A percentile compares a stretch with the other conserved stretches of the same genome.
phyloP scores from a whole-genome alignment of 768 basidiomycete genomes.

The Lyophyllum atratum region DNA sequence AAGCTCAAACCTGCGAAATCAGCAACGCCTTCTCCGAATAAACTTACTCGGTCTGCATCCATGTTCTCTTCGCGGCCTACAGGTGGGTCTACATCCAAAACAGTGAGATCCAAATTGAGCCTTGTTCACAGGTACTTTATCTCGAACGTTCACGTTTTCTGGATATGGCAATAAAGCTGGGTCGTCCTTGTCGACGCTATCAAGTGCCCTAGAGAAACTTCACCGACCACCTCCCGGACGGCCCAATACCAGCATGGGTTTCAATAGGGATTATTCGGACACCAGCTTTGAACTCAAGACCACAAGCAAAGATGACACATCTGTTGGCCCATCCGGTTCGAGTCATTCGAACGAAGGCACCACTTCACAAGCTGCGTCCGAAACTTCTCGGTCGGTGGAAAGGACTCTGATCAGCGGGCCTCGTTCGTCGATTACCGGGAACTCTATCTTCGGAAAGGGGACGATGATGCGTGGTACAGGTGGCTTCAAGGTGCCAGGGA shows the following conservation, averaged over 20 bases:
- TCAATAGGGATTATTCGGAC: constrained; percentile 43
- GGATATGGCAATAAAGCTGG: constrained; percentile 19
- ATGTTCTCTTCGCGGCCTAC: constrained; percentile 28
- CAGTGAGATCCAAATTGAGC: neutral
- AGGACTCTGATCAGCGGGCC: constrained; percentile 8
- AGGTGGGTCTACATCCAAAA: constrained; percentile 23
- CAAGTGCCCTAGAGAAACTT: constrained; percentile 72
- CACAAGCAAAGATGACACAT: constrained; percentile 13
- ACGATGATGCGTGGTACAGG: constrained; percentile 18
- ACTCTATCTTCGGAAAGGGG: constrained; percentile 12
- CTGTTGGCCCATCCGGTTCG: neutral
- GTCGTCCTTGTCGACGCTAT: constrained; percentile 63
- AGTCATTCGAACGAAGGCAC: neutral
- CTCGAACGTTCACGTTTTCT: constrained; percentile 30
- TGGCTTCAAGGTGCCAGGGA: constrained; percentile 8
- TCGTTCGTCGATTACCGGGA: constrained; percentile 12
- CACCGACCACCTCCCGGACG: constrained; percentile 63
- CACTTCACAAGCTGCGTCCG: neutral
- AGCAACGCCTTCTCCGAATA: constrained; percentile 30
- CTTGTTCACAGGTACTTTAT: constrained; percentile 17
- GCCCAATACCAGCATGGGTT: constrained; percentile 73
- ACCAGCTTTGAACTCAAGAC: constrained; percentile 18
- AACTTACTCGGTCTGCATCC: constrained; percentile 32
- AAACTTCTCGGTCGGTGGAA: constrained; percentile 6
- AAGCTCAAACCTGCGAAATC: constrained; percentile 20